phyloP scores from a whole-genome alignment of 2,329 filamentous ascomycete genomes.

The Dissoconium aciculare region DNA sequence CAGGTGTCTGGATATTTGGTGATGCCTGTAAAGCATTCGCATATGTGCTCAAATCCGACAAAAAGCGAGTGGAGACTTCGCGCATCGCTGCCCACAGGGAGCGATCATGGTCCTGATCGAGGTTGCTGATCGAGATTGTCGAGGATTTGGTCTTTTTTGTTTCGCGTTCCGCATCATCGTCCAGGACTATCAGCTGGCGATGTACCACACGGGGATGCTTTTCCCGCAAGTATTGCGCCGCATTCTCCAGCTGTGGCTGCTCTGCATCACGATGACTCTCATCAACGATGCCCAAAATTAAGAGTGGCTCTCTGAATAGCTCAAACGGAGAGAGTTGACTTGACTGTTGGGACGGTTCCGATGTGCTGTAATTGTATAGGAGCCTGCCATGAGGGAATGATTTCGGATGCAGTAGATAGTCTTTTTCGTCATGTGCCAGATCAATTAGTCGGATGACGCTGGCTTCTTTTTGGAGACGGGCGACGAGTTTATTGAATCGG shows the following conservation, averaged over 20 bases:
- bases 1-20: conserved; percentile 64
- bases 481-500: conserved; percentile 64
- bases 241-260: conserved; percentile 18
- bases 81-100: conserved; percentile 32
- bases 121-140: conserved; percentile 11
- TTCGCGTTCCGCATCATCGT: conserved; percentile 6
- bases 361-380: conserved; percentile 74
- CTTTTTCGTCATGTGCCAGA: conserved; percentile 8
- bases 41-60: conserved; percentile 34
- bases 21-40: conserved; percentile 35
- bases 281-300: conserved; percentile 74
- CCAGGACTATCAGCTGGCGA: conserved; percentile 18
- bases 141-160: conserved; percentile 5
- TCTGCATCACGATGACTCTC: conserved; percentile 38
- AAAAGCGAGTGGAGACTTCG: conserved; percentile 29
- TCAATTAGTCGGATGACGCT: conserved; percentile 41
- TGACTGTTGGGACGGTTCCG: conserved; percentile 65
- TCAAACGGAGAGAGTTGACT: conserved; percentile 77
- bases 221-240: conserved; percentile 19
- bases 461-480: conserved; percentile 63
- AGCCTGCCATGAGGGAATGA: conserved; percentile 76
- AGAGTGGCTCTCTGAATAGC: conserved; percentile 68
- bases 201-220: conserved; percentile 21
- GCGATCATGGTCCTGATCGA: conserved; percentile 8
- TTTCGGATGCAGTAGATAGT: conserved; percentile 52